Evolutionary conservation across 805 yeast species (phyloP), one percentile per base, ranked within the genome.

Genomic region (Metschnikowia amazonensis): DNA sequence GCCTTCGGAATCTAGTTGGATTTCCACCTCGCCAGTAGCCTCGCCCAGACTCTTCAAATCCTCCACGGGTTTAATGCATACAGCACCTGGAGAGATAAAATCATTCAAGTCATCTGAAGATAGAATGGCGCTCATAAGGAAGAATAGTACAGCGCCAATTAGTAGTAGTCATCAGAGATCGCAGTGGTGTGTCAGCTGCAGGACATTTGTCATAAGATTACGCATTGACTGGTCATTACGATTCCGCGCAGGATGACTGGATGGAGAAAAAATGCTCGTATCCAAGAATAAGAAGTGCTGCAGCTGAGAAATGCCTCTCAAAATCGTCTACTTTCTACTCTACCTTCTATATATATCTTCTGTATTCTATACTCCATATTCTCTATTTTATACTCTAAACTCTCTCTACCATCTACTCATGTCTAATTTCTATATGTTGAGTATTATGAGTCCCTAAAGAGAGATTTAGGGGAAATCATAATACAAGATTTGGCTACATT

Each of bases 31-130:
- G 58, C 44, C 60, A 46, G 44, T 65, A 18, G 28, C 43, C 35
- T 52, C 57, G 1, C 55, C 53, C 13, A 58, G 60, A 24, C 31
- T 24, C 36, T 67, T 63, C 16, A 60, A 63, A 27, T 67, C 74
- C 43, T 77, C 83, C 9, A 82, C 83, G 0, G 98, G 97, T 66
- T 89, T 94, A 44, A 90, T 84, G 62, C 99, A 94, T 0, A 97
- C 98, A 23, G 87, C 82, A 0, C 96, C 95, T 0, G 98, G 99
- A 27, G 86, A 77, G 36, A 94, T 92, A 67, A 89, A 94, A 66
- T 94, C 99, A 65, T 94, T 94, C 46, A 94, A 69, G 59, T 94
- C 97, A 47, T 87, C 94, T 18, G 89, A 90, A 7, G 95, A 85
- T 44, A 92, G 72, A 34, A 90, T 70, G 1, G 97, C 89, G 66